phyloP scores from a whole-genome alignment of 176 grass and related monocot genomes.

The Dendrocalamus sinicus region DNA sequence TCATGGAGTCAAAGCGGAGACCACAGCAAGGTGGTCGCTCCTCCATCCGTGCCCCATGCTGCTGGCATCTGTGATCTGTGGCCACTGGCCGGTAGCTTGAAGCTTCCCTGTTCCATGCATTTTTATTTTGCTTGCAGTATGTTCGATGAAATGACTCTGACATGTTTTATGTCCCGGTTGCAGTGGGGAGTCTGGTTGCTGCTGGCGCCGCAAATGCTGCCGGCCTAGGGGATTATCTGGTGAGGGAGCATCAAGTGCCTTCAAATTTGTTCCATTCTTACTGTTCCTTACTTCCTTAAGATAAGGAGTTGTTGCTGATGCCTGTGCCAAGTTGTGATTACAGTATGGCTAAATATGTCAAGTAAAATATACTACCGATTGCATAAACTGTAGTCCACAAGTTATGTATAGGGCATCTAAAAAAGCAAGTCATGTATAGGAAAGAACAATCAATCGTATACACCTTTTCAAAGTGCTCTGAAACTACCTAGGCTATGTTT shows the following conservation, averaged over 20 bases:
- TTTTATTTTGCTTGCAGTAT: neutral
- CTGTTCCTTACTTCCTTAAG: too few species aligned
- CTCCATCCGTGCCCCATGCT: neutral
- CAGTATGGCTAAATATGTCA: neutral
- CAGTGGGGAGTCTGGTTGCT: slow-evolving; percentile 70
- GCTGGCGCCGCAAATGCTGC: slow-evolving; percentile 59
- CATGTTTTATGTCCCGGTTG: slow-evolving; percentile 32
- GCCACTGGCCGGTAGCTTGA: slow-evolving; percentile 16
- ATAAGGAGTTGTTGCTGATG: neutral
- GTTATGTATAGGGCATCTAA: too few species aligned
- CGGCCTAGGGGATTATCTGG: slow-evolving; percentile 61
- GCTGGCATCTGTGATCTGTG: slow-evolving; percentile 44
- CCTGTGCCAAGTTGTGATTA: slow-evolving; percentile 7
- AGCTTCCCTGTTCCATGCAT: neutral
- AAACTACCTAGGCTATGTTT: neutral
- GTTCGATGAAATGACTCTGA: slow-evolving; percentile 49
- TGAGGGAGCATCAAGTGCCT: slow-evolving; percentile 43
- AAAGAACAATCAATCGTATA: neutral
- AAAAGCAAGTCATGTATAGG: neutral
- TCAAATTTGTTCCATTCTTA: neutral
- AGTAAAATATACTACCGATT: neutral
- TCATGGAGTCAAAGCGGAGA: slow-evolving; percentile 8
- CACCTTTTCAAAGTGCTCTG: neutral
- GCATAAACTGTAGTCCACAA: neutral
- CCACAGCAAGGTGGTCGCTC: neutral